Evolutionary conservation across 2,329 filamentous ascomycete species (phyloP).

Genomic region (Pleurostoma richardsiae): DNA sequence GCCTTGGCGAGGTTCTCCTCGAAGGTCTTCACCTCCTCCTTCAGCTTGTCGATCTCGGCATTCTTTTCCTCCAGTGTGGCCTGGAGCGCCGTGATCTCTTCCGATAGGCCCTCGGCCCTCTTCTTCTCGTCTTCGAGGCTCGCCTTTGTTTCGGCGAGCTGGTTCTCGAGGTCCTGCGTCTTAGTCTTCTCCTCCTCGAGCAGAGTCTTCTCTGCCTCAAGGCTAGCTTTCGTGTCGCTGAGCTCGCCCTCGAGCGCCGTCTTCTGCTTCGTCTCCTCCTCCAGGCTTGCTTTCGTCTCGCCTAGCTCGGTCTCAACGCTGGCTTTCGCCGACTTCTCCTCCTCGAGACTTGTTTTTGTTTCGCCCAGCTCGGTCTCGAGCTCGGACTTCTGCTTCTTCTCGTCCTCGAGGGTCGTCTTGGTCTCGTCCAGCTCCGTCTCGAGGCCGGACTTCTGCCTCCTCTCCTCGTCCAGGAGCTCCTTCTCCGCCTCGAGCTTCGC

Average conservation of each 20-base stretch:
- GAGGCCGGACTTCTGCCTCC: neutral
- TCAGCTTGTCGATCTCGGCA: slow-evolving; percentile 11
- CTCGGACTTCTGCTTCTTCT: neutral
- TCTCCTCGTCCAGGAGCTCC: slow-evolving; percentile 8
- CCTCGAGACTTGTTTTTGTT: neutral
- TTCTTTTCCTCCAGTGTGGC: slow-evolving; percentile 12
- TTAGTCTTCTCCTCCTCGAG: slow-evolving; percentile 1
- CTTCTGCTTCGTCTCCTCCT: neutral
- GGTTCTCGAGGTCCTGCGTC: slow-evolving; percentile 1
- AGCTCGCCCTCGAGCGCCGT: neutral
- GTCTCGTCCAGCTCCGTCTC: neutral
- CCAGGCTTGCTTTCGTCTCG: neutral
- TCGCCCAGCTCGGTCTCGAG: neutral
- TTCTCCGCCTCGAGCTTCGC: slow-evolving; percentile 8
- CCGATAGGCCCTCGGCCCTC: slow-evolving; percentile 13
- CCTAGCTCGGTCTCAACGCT: neutral
- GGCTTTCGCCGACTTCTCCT: neutral
- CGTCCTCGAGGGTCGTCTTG: neutral
- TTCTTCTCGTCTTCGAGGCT: slow-evolving; percentile 5
- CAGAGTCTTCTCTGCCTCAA: neutral
- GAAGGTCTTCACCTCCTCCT: neutral
- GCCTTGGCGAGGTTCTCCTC: slow-evolving; percentile 8
- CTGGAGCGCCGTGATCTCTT: slow-evolving; percentile 10
- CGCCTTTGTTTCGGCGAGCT: neutral
- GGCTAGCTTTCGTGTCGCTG: neutral